Conservation (phyloP, 164 flowering plant genomes). For the Tinospora cordifolia region DNA sequence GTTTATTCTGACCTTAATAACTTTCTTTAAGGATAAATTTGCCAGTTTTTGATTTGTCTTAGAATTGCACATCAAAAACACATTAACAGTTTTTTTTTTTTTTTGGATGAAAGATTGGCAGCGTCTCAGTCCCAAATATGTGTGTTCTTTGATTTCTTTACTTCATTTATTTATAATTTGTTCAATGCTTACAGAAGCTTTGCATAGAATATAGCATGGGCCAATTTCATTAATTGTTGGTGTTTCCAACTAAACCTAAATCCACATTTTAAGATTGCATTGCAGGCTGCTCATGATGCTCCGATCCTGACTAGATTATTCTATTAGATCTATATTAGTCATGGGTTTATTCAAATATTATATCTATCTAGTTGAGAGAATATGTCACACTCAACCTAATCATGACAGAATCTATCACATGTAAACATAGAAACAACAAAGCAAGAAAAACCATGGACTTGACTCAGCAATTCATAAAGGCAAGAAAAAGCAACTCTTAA, state of each 20-base stretch:
- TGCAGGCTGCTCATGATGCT: not conserved
- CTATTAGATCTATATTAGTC: not conserved
- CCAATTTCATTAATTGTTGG: not conserved
- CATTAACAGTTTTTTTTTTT: not conserved
- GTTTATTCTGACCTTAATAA: not conserved
- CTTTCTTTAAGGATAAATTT: not conserved
- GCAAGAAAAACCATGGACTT: slow-evolving; percentile 8
- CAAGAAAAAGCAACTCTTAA: not conserved
- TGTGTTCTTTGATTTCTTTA: not conserved
- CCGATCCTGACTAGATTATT: not conserved
- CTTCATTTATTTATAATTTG: no score
- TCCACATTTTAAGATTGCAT: not conserved
- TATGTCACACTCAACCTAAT: slow-evolving; percentile 5
- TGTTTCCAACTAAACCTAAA: not conserved
- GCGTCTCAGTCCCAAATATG: not conserved
- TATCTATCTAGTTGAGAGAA: slow-evolving; percentile 4
- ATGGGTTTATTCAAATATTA: not conserved
- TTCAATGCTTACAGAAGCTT: not conserved
- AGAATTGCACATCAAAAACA: not conserved
- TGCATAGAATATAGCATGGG: slow-evolving; percentile 1
- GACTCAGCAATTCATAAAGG: slow-evolving; percentile 2
- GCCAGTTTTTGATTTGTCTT: not conserved
- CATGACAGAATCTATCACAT: slow-evolving; percentile 13
- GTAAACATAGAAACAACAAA: not conserved
- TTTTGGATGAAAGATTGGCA: not conserved